Conservation (phyloP, 441 rosid species). For the Sinapis alba region DNA sequence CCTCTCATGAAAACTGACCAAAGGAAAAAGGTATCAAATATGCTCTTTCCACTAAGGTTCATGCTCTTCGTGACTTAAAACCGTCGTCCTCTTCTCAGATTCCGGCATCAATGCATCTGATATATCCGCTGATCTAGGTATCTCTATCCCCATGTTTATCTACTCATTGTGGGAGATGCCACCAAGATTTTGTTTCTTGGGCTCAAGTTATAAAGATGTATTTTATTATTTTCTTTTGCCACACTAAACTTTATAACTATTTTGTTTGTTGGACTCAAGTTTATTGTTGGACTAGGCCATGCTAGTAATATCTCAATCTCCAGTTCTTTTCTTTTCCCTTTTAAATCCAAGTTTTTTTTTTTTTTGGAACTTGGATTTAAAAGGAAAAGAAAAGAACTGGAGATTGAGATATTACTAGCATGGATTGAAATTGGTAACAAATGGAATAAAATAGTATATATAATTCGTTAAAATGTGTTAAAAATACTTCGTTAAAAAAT, state of each 20-base stretch:
- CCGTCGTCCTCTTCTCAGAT: constrained; percentile 31
- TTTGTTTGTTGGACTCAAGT: background rate
- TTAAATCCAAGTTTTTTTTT: too few relatives aligned
- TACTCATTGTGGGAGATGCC: background rate
- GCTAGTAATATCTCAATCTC: background rate
- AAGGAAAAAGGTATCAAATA: constrained; percentile 6
- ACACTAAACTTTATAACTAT: background rate
- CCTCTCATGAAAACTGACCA: background rate
- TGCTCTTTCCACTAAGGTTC: background rate
- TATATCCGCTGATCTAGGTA: constrained; percentile 48
- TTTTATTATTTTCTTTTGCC: background rate
- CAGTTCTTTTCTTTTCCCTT: background rate
- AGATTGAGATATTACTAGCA: too few relatives aligned
- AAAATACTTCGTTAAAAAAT: background rate
- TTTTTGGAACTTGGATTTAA: too few relatives aligned
- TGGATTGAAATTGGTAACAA: background rate
- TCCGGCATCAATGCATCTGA: constrained; percentile 51
- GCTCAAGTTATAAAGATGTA: background rate
- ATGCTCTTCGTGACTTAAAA: constrained; percentile 34
- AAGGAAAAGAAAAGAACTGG: too few relatives aligned
- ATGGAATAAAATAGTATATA: background rate
- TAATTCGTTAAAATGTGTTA: too few relatives aligned
- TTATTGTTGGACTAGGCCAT: constrained; percentile 11
- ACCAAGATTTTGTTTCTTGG: background rate
- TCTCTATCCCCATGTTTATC: constrained; percentile 61